These are phyloP conservation scores for Pyrenochaeta sp. DNA, from an alignment of 2,329 filamentous ascomycete genomes.

Conservation along the genomic window DNA sequence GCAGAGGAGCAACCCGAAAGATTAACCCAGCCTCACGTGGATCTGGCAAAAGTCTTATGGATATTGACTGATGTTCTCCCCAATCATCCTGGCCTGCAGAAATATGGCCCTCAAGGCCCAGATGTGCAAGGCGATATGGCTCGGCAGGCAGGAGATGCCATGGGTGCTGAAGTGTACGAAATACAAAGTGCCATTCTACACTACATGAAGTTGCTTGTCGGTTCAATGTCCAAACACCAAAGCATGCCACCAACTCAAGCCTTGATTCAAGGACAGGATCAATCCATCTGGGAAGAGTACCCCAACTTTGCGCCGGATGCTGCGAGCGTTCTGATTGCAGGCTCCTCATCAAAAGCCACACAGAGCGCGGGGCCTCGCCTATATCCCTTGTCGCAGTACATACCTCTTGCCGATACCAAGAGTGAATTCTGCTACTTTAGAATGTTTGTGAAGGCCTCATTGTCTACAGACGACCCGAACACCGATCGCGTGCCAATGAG, in stretches of 20 bases:
- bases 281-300: conserved; percentile 82
- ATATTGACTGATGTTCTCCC: conserved; percentile 60
- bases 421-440: conserved; percentile 81
- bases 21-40: conserved; percentile 79
- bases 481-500: conserved; percentile 73
- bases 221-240: conserved; percentile 85
- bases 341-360: conserved; percentile 43
- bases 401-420: conserved; percentile 78
- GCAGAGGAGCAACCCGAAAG: conserved; percentile 60
- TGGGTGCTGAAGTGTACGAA: conserved; percentile 56
- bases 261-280: conserved; percentile 80
- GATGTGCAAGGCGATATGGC: conserved; percentile 48
- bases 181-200: conserved; percentile 64
- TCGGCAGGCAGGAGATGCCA: conserved; percentile 53
- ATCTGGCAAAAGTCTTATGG: conserved; percentile 87
- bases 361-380: conserved; percentile 53
- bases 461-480: conserved; percentile 74
- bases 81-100: conserved; percentile 39
- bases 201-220: conserved; percentile 74
- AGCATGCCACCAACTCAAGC: conserved; percentile 71
- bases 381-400: conserved; percentile 66
- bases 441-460: conserved; percentile 74
- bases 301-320: conserved; percentile 76
- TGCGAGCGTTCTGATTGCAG: conserved; percentile 66
- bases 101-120: conserved; percentile 31